Conservation (phyloP, 164 flowering plant species). For the Amborella trichopoda region DNA sequence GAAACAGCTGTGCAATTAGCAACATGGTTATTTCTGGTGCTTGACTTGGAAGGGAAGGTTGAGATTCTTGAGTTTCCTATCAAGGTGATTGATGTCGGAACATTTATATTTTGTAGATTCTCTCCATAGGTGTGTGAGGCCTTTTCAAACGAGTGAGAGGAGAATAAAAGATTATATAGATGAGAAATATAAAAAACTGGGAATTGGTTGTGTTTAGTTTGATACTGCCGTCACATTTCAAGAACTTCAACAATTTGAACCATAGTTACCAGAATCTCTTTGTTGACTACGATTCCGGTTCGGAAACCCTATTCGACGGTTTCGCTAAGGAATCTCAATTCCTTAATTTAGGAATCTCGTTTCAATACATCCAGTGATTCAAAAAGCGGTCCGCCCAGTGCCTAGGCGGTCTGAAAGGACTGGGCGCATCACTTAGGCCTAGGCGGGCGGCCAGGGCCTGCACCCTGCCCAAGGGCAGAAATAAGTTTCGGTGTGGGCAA, state of each 20-base stretch:
- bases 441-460: too few relatives aligned
- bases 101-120: slow-evolving; percentile 56
- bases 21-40: slow-evolving; percentile 70
- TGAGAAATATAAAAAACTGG: slow-evolving; percentile 88
- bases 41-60: slow-evolving; percentile 94
- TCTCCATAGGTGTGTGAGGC: slow-evolving; percentile 97
- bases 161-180: slow-evolving; percentile 64
- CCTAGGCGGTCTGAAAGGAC: too few relatives aligned
- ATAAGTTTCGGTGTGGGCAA: too few relatives aligned
- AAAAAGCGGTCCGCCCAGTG: too few relatives aligned
- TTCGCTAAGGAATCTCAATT: too few relatives aligned
- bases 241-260: slow-evolving; percentile 95
- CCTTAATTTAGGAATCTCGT: too few relatives aligned
- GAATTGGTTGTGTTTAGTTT: slow-evolving; percentile 60
- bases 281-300: too few relatives aligned
- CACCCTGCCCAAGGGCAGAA: too few relatives aligned
- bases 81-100: slow-evolving; percentile 54
- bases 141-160: slow-evolving; percentile 64
- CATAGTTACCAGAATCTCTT: slow-evolving; percentile 74
- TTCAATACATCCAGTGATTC: too few relatives aligned
- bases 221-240: slow-evolving; percentile 65
- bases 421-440: too few relatives aligned
- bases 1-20: slow-evolving; percentile 25
- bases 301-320: too few relatives aligned
- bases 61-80: slow-evolving; percentile 98